Base-by-base conservation (phyloP, 176 grass and related monocot species). In the Elymus sibiricus region DNA sequence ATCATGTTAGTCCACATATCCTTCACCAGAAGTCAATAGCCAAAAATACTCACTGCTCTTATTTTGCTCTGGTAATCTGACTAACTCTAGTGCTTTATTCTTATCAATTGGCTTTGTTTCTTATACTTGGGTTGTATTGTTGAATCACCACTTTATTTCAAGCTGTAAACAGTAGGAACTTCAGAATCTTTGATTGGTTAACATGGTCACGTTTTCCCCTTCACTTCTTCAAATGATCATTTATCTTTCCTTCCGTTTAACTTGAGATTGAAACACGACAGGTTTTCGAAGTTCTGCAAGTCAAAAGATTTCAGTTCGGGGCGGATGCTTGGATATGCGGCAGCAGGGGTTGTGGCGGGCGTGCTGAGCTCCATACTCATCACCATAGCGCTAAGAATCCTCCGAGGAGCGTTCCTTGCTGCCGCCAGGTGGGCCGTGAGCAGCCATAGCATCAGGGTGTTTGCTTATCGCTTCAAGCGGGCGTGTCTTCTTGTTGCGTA, bases 401-500 rank as follows among this genome's bases (percentile, higher is more conserved):
- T 95, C 6, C 72, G 85, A 37, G 81, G 92, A 35, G 74, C 86
- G 74, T 76, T 92, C 28, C 85, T 85, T 60, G 88, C 64, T 15
- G 69, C 82, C 0, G 58, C 70, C 15, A 79, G 83, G 80, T 82
- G 70, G 86, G 44, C 61, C 62, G 40, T 88, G 44, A 87, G 82
- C 60, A 98, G 83, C 64, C 72, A 86, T 82, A 74, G 38, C 59
- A 79, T 81, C 27, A 86, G 84, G 81, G 76, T 82, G 11, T 88
- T 89, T 67, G 68, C 77, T 58, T 32, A 19, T 68, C 68, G 56
- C 55, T 43, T 92, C 59, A 90, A 82, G 79, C 86, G 84, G 35
- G 92, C 87, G 34, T 95, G 88, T 64, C 81, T 95, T 81, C 49
- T 98, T 84, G 79, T 95, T 56, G 90, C 88, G 69, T 98, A 98